Conservation (phyloP, 1,284 basidiomycete species). For the Coriolopsis trogii region DNA sequence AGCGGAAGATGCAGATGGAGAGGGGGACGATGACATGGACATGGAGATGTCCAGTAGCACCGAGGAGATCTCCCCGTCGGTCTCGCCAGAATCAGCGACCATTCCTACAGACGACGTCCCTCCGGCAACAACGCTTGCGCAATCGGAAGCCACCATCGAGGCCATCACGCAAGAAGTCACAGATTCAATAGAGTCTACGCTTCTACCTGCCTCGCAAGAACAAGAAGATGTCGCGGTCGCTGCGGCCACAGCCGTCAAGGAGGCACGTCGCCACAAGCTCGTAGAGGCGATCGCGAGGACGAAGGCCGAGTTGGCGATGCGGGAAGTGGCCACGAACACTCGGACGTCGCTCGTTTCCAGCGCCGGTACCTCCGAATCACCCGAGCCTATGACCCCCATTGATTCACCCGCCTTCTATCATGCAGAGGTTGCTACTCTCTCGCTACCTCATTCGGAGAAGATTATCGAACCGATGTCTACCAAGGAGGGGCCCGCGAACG, state of each 20-base stretch:
- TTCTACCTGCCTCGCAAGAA: neutral
- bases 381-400: conserved; percentile 17
- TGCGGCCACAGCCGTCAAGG: neutral
- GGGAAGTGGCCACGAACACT: neutral
- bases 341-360: conserved; percentile 6
- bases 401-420: neutral
- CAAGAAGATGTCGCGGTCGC: neutral
- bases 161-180: too few relatives aligned
- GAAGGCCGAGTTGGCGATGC: conserved; percentile 7
- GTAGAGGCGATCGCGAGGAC: conserved; percentile 7
- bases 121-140: too few relatives aligned
- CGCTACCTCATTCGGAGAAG: neutral
- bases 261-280: conserved; percentile 1
- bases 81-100: too few relatives aligned
- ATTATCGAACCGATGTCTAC: neutral
- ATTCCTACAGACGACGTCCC: too few relatives aligned
- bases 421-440: neutral
- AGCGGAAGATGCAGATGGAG: conserved; percentile 12
- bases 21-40: conserved; percentile 15
- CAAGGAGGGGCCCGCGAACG: neutral
- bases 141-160: neutral
- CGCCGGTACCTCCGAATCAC: conserved; percentile 14
- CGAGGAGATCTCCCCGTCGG: neutral
- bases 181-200: too few relatives aligned
- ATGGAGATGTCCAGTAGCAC: conserved; percentile 11